Evolutionary conservation across 164 flowering plant species (phyloP), one percentile per base, ranked within the genome.

Genomic region (Akebia trifoliata): DNA sequence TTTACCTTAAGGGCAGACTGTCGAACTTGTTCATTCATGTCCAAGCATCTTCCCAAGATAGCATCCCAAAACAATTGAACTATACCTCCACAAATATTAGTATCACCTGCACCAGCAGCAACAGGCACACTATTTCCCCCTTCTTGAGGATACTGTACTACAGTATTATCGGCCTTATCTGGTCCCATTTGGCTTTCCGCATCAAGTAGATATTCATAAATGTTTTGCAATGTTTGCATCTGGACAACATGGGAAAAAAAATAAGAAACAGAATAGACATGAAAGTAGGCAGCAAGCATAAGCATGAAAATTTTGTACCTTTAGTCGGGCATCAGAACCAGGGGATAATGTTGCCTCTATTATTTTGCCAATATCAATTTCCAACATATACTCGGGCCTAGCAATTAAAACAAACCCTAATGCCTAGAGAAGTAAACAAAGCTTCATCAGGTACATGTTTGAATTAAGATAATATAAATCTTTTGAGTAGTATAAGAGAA

Each of bases 81-180:
- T 60, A 90, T 90, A 56, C 97, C 96, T 14, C 99, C 99, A 74
- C 97, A 93, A 4, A 90, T 84, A 71, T 93, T 93, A 34, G 96
- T 84, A 70, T 93, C 99, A 62, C 97, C 97, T 15, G 99, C 97
- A 61, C 99, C 97, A 5, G 97, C 96, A 78, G 97, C 97, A 68
- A 87, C 94, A 51, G 99, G 95, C 24, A 90, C 96, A 67, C 61
- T 66, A 1, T 73, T 68, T 38, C 80, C 81, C 60, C 71, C 74
- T 59, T 60, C 80, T 34, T 42, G 71, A 35, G 86, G 29, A 69
- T 60, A 26, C 37, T 64, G 56, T 61, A 35, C 69, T 14, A 20
- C 75, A 61, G 63, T 42, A 56, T 68, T 59, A 62, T 54, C 59
- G 9, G 64, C 61, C 59, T 69, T 71, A 24, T 84, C 88, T 32